Base-by-base conservation (phyloP, 257 asterid species). In the Galeopsis tetrahit region DNA sequence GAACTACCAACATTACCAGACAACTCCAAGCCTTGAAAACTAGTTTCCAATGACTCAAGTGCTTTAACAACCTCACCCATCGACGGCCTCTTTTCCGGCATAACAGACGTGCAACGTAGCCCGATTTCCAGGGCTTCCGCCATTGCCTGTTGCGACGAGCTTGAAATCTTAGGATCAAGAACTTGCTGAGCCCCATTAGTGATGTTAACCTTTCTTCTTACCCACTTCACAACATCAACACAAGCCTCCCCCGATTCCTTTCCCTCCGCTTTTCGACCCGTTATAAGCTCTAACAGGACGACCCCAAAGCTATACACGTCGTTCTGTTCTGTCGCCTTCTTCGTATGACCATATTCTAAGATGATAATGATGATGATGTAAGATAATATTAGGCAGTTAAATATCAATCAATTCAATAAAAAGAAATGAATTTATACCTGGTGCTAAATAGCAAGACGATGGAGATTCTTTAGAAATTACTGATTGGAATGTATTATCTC, bases 141-240 rank as follows among this genome's bases (percentile, higher is more conserved):
- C 96, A 90, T 88, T 74, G 82, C 86, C 65, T 69, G 79, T 34
- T 74, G 84, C 78, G 76, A 83, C 32, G 83, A 75, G 57, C 65
- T 77, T 10, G 87, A 82, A 46, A 90, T 84, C 79, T 72, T 85
- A 0, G 87, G 85, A 76, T 92, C 97, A 10, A 92, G 85, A 83
- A 88, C 88, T 73, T 78, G 83, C 48, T 69, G 8, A 46, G 85
- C 79, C 36, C 96, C 98, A 69, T 87, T 72, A 6, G 81, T 80
- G 51, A 90, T 88, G 86, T 90, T 88, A 42, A 92, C 80, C 79
- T 92, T 92, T 78, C 97, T 88, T 57, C 98, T 81, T 38, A 92
- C 98, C 94, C 90, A 92, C 74, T 82, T 84, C 53, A 92, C 95
- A 11, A 92, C 90, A 70, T 92, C 89, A 38, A 83, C 65, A 15